phyloP scores from a whole-genome alignment of 2,329 filamentous ascomycete species.

The Tolypocladium album region DNA sequence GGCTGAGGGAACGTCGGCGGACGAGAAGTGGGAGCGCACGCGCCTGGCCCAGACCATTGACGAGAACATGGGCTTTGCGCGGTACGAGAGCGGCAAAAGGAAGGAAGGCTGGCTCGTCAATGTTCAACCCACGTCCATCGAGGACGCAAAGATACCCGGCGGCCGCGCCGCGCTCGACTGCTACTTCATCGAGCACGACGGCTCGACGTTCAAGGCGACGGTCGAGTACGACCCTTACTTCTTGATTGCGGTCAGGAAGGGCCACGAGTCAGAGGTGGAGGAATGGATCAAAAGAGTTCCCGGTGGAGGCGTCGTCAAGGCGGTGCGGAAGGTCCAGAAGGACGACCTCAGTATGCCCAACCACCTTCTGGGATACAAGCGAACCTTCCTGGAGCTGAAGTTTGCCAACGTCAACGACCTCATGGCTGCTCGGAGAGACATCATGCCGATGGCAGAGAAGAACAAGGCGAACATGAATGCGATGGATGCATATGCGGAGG shows the following conservation, averaged over 20 bases:
- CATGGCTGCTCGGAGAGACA: constrained; percentile 69
- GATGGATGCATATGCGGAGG: constrained; percentile 97
- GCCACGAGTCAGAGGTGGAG: constrained; percentile 85
- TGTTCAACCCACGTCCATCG: constrained; percentile 78
- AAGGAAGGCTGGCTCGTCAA: constrained; percentile 91
- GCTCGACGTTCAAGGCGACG: constrained; percentile 88
- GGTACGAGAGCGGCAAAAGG: constrained; percentile 77
- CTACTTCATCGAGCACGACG: constrained; percentile 89
- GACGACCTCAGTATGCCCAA: constrained; percentile 94
- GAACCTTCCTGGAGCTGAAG: constrained; percentile 76
- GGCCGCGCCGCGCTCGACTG: constrained; percentile 88
- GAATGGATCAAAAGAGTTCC: constrained; percentile 80
- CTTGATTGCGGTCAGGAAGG: constrained; percentile 77
- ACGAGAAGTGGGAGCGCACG: constrained; percentile 84
- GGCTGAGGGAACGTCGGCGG: constrained; percentile 77
- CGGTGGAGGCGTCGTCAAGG: constrained; percentile 73
- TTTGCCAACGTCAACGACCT: constrained; percentile 85
- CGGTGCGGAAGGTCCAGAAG: constrained; percentile 68
- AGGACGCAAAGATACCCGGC: constrained; percentile 74
- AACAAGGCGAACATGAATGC: constrained; percentile 94
- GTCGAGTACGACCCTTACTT: constrained; percentile 97
- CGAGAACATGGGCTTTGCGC: constrained; percentile 86
- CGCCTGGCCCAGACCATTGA: constrained; percentile 82
- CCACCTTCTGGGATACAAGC: constrained; percentile 80
- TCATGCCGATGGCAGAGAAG: constrained; percentile 87